Evolutionary conservation across 169 alveolate species (phyloP), one percentile per base, ranked within the genome.

Genomic region (Neospora caninum): DNA sequence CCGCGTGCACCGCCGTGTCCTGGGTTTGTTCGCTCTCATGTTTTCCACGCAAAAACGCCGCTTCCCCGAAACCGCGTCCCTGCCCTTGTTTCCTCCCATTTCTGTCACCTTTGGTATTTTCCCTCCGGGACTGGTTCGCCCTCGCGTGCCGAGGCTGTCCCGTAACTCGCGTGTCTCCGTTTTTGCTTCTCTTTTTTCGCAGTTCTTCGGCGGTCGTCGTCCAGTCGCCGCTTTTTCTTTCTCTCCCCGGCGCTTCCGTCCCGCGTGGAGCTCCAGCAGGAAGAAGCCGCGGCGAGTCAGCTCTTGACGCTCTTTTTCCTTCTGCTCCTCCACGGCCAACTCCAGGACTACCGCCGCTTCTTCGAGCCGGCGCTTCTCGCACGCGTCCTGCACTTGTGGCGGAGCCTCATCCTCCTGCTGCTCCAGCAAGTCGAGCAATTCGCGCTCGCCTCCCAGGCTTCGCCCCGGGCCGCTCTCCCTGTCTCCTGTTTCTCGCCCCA

Each of bases 211-310:
- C 73, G 25, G 73, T 64, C 73, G n/a, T 4, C 73, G 25, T 64
- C 73, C 34, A 27, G 34, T 1, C 73, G 34, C 0, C 87, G 38
- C 42, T 92, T 87, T 43, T 92, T 73, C 92, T 80, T 80, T 31
- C 88, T 92, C 25, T 92, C 94, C 16, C 87, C 92, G 31, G 49
- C 88, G 43, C 88, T 92, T 54, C 94, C 94, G 43, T 92, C 94
- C 16, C 94, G 94, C 31, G 92, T 92, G 69, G 94, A 92, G 88
- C 54, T 92, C n/a, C 94, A 92, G 88, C 92, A 92, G 92, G 91
- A 92, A 78, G 94, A 92, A 54, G 43, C 73, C 38, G 92, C 92
- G 27, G 42, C 94, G 43, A 45, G 73, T n/a, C 94, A 92, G 92
- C 67, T 92, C 4, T 86, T 92, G 58, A 83, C 88, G 43, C 34